A percentile compares a stretch with the other conserved stretches of the same genome.
Evolutionary conservation across 805 yeast genomes (phyloP).

Genomic region (Cyberlindnera amylophila): DNA sequence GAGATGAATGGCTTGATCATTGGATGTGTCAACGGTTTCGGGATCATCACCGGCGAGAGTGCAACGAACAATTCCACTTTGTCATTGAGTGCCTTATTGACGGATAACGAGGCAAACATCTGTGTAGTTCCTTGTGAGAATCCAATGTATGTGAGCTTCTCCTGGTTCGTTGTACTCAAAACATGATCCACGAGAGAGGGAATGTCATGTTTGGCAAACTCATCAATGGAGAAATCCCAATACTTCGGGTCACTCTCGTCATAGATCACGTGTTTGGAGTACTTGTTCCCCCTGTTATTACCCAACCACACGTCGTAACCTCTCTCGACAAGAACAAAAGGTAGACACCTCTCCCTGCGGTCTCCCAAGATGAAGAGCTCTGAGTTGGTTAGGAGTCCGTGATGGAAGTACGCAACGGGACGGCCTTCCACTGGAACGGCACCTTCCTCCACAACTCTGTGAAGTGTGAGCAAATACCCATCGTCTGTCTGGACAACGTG

Average conservation of each 20-base stretch:
- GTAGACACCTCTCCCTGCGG: conserved; percentile 46
- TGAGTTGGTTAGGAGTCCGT: conserved; percentile 75
- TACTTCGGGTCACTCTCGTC: conserved; percentile 41
- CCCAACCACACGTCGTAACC: conserved; percentile 97
- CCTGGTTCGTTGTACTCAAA: conserved; percentile 42
- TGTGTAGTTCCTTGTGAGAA: conserved; percentile 95
- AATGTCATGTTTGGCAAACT: conserved; percentile 85
- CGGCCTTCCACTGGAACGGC: conserved; percentile 7
- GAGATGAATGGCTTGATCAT: conserved; percentile 71
- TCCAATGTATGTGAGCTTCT: conserved; percentile 66
- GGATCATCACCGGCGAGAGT: conserved; percentile 91
- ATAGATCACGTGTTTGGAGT: conserved; percentile 42
- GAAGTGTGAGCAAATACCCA: conserved; percentile 64
- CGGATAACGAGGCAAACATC: conserved; percentile 75
- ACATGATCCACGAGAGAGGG: conserved; percentile 80
- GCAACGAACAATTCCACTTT: conserved; percentile 64
- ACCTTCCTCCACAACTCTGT: conserved; percentile 38
- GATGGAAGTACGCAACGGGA: conserved; percentile 71
- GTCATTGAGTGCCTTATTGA: conserved; percentile 58
- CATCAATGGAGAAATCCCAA: conserved; percentile 92
- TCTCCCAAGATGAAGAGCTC: conserved; percentile 54
- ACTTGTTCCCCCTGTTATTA: conserved; percentile 88
- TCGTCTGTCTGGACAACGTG: conserved; percentile 67
- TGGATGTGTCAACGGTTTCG: conserved; percentile 75
- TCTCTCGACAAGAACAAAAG: conserved; percentile 66